phyloP scores from a whole-genome alignment of 495 filamentous ascomycete genomes.

The Parmelia sp. region DNA sequence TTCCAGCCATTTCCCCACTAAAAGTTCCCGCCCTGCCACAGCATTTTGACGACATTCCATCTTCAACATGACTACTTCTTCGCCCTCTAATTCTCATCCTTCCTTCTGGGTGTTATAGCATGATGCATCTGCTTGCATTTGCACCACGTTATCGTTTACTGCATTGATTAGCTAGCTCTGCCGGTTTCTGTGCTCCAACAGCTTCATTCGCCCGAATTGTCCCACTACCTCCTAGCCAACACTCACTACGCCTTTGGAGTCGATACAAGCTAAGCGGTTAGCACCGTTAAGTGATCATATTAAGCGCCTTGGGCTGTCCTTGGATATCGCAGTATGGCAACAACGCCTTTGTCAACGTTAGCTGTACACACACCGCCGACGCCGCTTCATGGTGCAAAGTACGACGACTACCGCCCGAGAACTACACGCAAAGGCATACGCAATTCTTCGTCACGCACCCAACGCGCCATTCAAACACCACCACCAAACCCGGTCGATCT shows the following conservation, averaged over 20 bases:
- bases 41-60: conserved; percentile 16
- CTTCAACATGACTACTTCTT: not conserved
- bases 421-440: conserved; percentile 45
- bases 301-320: conserved; percentile 3
- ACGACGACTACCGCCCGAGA: conserved; percentile 67
- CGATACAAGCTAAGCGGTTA: not conserved
- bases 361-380: conserved; percentile 62
- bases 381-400: conserved; percentile 61
- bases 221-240: not conserved
- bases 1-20: conserved; percentile 12
- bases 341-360: conserved; percentile 60
- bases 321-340: conserved; percentile 42
- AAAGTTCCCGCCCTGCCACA: conserved; percentile 17
- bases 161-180: not conserved
- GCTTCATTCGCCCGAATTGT: conserved; percentile 6
- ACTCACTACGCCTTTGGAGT: not conserved
- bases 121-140: not conserved
- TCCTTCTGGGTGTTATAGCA: conserved; percentile 1
- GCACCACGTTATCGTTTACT: not conserved
- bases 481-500: conserved; percentile 28
- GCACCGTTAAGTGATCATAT: not conserved
- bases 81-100: conserved; percentile 1
- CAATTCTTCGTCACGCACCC: conserved; percentile 38
- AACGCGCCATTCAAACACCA: conserved; percentile 34
- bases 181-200: not conserved